These are phyloP conservation scores for Phyllosticta citrichinensis DNA, from an alignment of 2,329 filamentous ascomycete species.

Conservation along the genomic window DNA sequence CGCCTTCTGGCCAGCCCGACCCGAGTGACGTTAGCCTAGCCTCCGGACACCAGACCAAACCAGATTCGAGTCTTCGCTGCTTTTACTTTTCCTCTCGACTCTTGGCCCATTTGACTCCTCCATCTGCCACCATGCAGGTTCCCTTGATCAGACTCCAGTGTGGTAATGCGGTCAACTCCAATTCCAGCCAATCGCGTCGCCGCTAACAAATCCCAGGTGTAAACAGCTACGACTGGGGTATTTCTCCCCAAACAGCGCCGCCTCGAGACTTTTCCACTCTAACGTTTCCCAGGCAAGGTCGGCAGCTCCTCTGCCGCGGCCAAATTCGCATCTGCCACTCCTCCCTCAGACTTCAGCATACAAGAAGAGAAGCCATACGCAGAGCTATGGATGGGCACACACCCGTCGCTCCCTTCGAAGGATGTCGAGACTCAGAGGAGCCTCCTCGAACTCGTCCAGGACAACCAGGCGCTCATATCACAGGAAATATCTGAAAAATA, in stretches of 20 bases:
- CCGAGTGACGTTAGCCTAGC: background rate
- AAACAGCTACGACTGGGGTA: constrained; percentile 97
- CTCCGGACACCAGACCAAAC: background rate
- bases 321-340: constrained; percentile 77
- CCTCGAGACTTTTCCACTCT: constrained; percentile 14
- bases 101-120: background rate
- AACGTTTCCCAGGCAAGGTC: constrained; percentile 57
- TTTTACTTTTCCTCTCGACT: background rate
- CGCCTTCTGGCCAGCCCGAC: no score
- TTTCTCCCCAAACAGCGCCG: constrained; percentile 19
- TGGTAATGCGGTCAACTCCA: constrained; percentile 33
- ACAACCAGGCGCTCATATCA: constrained; percentile 76
- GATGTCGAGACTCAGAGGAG: constrained; percentile 75
- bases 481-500: constrained; percentile 63
- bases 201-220: constrained; percentile 52
- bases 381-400: constrained; percentile 99
- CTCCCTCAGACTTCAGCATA: constrained; percentile 62
- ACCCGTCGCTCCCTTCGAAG: constrained; percentile 89
- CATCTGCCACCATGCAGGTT: constrained; percentile 49
- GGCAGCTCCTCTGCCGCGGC: constrained; percentile 81
- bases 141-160: constrained; percentile 78
- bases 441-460: constrained; percentile 76
- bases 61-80: background rate
- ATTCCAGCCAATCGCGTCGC: constrained; percentile 13
- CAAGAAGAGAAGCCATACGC: constrained; percentile 87